Evolutionary conservation across 202 grass and related monocot genomes (phyloP).

Genomic region (Alloteropsis angusta): DNA sequence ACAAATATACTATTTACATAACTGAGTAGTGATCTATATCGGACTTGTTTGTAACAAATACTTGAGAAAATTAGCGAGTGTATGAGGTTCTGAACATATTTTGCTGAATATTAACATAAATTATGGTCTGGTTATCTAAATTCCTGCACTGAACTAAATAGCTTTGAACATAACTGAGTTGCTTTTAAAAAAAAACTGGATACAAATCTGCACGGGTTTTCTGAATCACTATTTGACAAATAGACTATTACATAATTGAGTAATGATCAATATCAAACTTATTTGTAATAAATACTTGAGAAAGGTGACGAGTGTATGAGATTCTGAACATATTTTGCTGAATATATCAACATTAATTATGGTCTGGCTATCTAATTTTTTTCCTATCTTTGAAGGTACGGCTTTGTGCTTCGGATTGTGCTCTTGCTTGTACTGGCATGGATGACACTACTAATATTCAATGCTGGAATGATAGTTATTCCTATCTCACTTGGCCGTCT

Average conservation of each 20-base stretch:
- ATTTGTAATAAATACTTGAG: neutral
- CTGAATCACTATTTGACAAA: too few relatives aligned
- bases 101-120: constrained; percentile 3
- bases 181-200: neutral
- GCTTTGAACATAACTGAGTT: constrained; percentile 7
- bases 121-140: neutral
- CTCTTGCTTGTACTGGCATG: constrained; percentile 80
- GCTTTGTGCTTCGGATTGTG: constrained; percentile 87
- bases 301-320: neutral
- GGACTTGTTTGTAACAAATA: neutral
- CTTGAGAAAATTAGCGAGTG: neutral
- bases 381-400: constrained; percentile 49
- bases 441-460: constrained; percentile 91
- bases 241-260: neutral
- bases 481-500: constrained; percentile 85
- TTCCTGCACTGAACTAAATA: neutral
- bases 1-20: neutral
- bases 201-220: neutral
- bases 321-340: neutral
- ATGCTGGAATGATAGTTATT: constrained; percentile 86
- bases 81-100: neutral
- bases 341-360: constrained; percentile 3
- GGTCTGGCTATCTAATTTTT: neutral
- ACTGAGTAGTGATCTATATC: neutral
- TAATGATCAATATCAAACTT: neutral